Conservation (phyloP, 1,284 basidiomycete species). For the Erythrobasidium hasegawianum region DNA sequence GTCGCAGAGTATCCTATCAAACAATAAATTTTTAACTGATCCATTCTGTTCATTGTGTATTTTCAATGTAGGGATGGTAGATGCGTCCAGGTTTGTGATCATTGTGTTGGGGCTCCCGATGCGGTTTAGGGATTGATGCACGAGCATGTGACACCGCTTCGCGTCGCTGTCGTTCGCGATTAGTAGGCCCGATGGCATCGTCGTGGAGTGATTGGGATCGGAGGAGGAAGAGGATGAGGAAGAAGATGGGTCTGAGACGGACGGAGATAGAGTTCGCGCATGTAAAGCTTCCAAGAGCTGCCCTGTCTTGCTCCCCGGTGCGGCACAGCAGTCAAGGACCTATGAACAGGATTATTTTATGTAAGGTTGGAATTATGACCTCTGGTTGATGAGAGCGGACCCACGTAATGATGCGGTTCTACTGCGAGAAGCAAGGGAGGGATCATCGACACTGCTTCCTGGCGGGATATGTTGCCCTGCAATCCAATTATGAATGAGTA, state of each 20-base stretch:
- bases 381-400: too few species aligned
- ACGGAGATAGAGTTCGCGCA: conserved; percentile 46
- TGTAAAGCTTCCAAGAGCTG: conserved; percentile 88
- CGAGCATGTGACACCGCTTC: conserved; percentile 92
- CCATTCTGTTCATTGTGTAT: conserved; percentile 39
- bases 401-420: conserved; percentile 77
- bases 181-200: conserved; percentile 70
- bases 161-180: conserved; percentile 89
- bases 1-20: conserved; percentile 92
- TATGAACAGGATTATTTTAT: conserved; percentile 45
- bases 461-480: conserved; percentile 89
- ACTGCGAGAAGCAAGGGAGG: conserved; percentile 93
- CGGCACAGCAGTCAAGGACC: conserved; percentile 99
- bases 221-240: neutral
- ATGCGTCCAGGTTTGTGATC: conserved; percentile 95
- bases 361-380: neutral
- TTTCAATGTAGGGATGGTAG: conserved; percentile 72
- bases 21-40: conserved; percentile 59
- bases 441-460: conserved; percentile 98
- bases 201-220: conserved; percentile 60
- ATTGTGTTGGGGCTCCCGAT: conserved; percentile 87
- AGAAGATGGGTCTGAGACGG: too few species aligned
- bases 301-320: conserved; percentile 95
- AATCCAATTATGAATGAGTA: conserved; percentile 13
- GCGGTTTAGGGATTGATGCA: conserved; percentile 86